Evolutionary conservation across 768 basidiomycete species (phyloP).

Genomic region (Astraeus odoratus): DNA sequence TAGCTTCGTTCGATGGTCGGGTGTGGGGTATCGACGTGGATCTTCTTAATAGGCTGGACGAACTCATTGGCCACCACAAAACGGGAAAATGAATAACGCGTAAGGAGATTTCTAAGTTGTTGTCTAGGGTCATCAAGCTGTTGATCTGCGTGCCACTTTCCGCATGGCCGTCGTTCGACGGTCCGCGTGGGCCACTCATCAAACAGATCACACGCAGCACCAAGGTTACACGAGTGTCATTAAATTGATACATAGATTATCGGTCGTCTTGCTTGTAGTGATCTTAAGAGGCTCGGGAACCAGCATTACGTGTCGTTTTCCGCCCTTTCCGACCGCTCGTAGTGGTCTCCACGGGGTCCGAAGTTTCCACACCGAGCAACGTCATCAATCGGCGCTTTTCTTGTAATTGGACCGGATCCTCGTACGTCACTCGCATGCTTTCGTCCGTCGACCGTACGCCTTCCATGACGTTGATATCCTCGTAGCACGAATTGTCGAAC

Average conservation of each 20-base stretch:
- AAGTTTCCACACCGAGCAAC: constrained; percentile 34
- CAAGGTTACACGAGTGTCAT: not conserved
- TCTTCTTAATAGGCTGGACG: no score
- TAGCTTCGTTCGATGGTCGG: no score
- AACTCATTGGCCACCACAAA: no score
- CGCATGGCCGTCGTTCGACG: no score
- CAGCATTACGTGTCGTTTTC: constrained; percentile 21
- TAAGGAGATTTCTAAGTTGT: no score
- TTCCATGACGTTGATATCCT: constrained; percentile 25
- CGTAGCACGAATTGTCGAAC: constrained; percentile 17
- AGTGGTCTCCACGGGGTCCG: constrained; percentile 5
- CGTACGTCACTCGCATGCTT: constrained; percentile 55
- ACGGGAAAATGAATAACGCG: no score
- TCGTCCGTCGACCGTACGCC: constrained; percentile 30
- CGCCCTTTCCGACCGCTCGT: constrained; percentile 10
- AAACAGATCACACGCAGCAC: no score
- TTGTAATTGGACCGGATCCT: constrained; percentile 57
- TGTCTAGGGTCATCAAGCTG: no score
- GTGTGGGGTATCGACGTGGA: no score
- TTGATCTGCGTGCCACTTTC: no score
- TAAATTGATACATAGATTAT: not conserved
- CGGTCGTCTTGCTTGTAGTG: not conserved
- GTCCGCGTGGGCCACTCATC: no score
- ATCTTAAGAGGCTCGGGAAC: constrained; percentile 11
- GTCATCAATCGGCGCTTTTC: constrained; percentile 53